Evolutionary conservation across 2,329 filamentous ascomycete species (phyloP).

Genomic region (Penicillium sp.): DNA sequence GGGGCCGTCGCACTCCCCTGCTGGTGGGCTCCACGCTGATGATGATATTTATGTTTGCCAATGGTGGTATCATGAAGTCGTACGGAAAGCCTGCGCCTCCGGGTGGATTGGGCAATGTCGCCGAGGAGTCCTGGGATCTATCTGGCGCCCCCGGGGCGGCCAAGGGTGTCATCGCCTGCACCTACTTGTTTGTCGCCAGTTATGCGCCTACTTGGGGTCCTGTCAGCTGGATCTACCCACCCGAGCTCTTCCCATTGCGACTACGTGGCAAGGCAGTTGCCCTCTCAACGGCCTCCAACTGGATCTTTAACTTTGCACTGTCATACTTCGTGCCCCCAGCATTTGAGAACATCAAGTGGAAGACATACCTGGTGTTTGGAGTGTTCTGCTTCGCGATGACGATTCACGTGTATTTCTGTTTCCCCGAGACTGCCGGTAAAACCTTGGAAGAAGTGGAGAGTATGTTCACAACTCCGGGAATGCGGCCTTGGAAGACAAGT

Average conservation of each 20-base stretch:
- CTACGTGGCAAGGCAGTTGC: constrained; percentile 62
- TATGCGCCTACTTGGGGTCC: constrained; percentile 65
- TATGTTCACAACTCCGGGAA: constrained; percentile 56
- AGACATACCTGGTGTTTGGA: constrained; percentile 72
- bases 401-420: constrained; percentile 62
- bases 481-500: constrained; percentile 19
- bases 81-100: constrained; percentile 43
- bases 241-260: constrained; percentile 52
- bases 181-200: constrained; percentile 62
- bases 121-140: constrained; percentile 37
- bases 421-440: constrained; percentile 53
- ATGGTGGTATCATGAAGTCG: constrained; percentile 42
- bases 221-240: constrained; percentile 57
- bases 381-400: constrained; percentile 68
- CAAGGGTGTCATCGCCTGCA: constrained; percentile 66
- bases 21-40: constrained; percentile 66
- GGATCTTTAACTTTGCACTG: constrained; percentile 59
- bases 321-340: constrained; percentile 59
- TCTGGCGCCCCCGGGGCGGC: constrained; percentile 46
- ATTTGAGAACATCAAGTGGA: constrained; percentile 56
- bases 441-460: constrained; percentile 72
- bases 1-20: constrained; percentile 69
- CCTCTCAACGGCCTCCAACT: constrained; percentile 55
- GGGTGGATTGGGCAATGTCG: constrained; percentile 36
- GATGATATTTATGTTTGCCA: constrained; percentile 49